Conservation (phyloP, 768 basidiomycete genomes). For the Scleroderma citrinum region DNA sequence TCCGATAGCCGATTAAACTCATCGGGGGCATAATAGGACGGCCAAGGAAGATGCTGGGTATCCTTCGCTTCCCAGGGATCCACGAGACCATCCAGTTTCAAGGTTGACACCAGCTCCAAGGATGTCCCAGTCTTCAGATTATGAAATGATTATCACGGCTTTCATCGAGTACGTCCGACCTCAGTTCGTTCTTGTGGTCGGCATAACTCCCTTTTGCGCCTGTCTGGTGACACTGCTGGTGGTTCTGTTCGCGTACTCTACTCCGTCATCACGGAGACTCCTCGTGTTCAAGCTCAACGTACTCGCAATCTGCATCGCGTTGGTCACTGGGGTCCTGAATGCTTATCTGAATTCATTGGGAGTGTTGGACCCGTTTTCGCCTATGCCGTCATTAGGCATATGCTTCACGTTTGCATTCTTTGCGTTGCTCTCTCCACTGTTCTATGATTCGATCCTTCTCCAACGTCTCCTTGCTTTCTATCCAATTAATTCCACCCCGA, state of each 20-base stretch:
- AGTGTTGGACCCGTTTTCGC: neutral
- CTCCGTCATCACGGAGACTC: slow-evolving; percentile 11
- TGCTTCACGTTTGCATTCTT: neutral
- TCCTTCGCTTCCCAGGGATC: neutral
- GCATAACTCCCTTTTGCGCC: neutral
- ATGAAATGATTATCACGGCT: neutral
- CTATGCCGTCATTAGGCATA: neutral
- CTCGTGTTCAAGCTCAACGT: slow-evolving; percentile 23
- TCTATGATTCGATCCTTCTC: slow-evolving; percentile 31
- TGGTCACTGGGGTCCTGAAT: neutral
- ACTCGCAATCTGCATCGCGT: slow-evolving; percentile 14
- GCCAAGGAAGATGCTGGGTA: neutral
- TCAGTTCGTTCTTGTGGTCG: neutral
- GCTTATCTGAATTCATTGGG: neutral
- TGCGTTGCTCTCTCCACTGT: neutral
- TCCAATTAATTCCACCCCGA: slow-evolving; percentile 18
- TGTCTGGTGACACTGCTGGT: slow-evolving; percentile 4
- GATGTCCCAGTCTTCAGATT: neutral
- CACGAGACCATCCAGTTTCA: neutral
- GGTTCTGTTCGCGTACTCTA: slow-evolving; percentile 22
- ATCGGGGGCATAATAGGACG: neutral
- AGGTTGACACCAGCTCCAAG: too few species aligned
- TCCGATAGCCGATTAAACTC: too few species aligned
- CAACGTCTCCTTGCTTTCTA: slow-evolving; percentile 33
- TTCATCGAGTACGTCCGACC: neutral